Percentiles rank a stretch among this genome's conserved stretches.
These are phyloP conservation scores for Albophoma yamanashiensis DNA, from an alignment of 2,329 filamentous ascomycete species.

Conservation along the genomic window DNA sequence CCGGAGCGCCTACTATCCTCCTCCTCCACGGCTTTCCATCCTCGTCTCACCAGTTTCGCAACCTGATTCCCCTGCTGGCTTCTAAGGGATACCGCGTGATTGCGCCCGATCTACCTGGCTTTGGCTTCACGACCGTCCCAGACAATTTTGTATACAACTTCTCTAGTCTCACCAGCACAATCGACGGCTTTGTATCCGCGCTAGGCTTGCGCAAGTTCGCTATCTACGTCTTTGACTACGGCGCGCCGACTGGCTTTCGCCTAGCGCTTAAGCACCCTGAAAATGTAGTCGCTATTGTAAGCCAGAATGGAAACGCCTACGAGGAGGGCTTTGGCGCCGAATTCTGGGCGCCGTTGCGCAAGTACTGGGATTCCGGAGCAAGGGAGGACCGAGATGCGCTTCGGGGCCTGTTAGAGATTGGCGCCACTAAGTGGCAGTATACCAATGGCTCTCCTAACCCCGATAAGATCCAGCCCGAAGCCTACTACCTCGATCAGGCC, in stretches of 20 bases:
- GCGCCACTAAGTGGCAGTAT: slow-evolving; percentile 34
- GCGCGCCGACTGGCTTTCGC: slow-evolving; percentile 43
- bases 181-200: slow-evolving; percentile 36
- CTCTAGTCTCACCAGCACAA: slow-evolving; percentile 34
- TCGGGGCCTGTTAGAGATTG: slow-evolving; percentile 19
- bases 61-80: slow-evolving; percentile 30
- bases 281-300: slow-evolving; percentile 39
- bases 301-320: slow-evolving; percentile 54
- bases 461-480: slow-evolving; percentile 27
- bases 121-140: slow-evolving; percentile 43
- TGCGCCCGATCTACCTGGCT: slow-evolving; percentile 50
- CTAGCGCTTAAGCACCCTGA: slow-evolving; percentile 38
- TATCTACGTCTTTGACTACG: slow-evolving; percentile 54
- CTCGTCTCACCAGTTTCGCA: slow-evolving; percentile 31
- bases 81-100: slow-evolving; percentile 27
- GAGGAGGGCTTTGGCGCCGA: slow-evolving; percentile 36
- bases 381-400: slow-evolving; percentile 25
- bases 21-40: slow-evolving; percentile 35
- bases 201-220: slow-evolving; percentile 36
- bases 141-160: slow-evolving; percentile 46
- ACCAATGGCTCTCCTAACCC: slow-evolving; percentile 24
- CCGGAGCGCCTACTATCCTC: slow-evolving; percentile 22
- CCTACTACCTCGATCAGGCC: slow-evolving; percentile 39
- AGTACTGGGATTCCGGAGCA: slow-evolving; percentile 30
- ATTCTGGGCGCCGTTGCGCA: slow-evolving; percentile 38